These are phyloP conservation scores for Eustoma russellianum DNA, from an alignment of 257 asterid species.

Conservation along the genomic window DNA sequence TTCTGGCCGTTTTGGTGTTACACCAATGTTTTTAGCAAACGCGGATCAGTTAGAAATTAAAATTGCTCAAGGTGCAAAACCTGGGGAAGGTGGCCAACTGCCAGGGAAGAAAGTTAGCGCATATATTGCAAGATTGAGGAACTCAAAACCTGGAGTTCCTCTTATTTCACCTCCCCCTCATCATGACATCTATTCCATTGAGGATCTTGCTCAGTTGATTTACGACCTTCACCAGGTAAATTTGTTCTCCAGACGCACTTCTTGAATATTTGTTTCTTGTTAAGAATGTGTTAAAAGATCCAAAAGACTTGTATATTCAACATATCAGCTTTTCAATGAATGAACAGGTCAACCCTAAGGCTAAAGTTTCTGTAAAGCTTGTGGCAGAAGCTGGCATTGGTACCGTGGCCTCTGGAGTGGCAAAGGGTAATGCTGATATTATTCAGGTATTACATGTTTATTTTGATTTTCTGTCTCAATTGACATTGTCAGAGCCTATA, in stretches of 20 bases:
- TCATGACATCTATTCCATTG: conserved; percentile 96
- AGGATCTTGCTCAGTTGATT: conserved; percentile 98
- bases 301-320: no score
- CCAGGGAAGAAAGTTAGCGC: conserved; percentile 99
- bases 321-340: conserved; percentile 6
- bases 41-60: conserved; percentile 94
- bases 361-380: conserved; percentile 95
- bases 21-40: conserved; percentile 95
- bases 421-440: conserved; percentile 98
- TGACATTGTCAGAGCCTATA: no score
- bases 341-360: conserved; percentile 86
- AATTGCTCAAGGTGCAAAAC: conserved; percentile 99
- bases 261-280: not conserved
- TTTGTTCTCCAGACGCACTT: not conserved
- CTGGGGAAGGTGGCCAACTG: conserved; percentile 99
- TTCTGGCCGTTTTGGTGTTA: conserved; percentile 98
- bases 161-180: conserved; percentile 99
- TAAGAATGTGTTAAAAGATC: not conserved
- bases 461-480: not conserved
- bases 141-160: conserved; percentile 99
- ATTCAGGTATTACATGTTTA: conserved; percentile 60
- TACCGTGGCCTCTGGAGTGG: conserved; percentile 99
- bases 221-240: conserved; percentile 97
- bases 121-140: conserved; percentile 90
- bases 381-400: conserved; percentile 99